These are phyloP conservation scores for Xylariaceae sp. DNA, from an alignment of 2,329 filamentous ascomycete genomes.

Conservation along the genomic window DNA sequence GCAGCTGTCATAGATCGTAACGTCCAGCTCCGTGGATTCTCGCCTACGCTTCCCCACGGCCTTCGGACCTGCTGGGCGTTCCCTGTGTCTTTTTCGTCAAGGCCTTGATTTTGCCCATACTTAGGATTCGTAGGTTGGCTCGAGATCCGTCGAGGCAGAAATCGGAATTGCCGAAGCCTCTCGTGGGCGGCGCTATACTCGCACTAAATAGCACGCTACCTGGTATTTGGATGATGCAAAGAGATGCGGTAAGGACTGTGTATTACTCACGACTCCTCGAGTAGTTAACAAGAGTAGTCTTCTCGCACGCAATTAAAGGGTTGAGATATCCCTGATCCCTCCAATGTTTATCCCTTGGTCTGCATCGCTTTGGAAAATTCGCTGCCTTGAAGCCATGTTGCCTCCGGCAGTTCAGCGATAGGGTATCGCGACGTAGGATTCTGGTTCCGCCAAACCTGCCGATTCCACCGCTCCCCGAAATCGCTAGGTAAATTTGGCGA, in stretches of 20 bases:
- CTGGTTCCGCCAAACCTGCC: not conserved
- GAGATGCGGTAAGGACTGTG: constrained; percentile 26
- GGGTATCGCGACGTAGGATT: constrained; percentile 1
- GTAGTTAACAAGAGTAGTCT: constrained; percentile 16
- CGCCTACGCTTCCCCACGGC: not conserved
- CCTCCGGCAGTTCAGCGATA: constrained; percentile 1
- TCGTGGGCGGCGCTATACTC: not conserved
- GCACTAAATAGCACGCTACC: not conserved
- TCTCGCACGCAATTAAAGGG: constrained; percentile 3
- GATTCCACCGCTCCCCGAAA: not conserved
- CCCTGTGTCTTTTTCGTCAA: not conserved
- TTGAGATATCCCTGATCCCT: constrained; percentile 8
- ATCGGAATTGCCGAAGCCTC: not conserved
- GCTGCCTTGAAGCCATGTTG: not conserved
- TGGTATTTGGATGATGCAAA: constrained; percentile 11
- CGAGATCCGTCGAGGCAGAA: not conserved
- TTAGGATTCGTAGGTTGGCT: not conserved
- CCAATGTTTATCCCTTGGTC: constrained; percentile 7
- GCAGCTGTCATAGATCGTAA: not conserved
- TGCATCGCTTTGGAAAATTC: constrained; percentile 3
- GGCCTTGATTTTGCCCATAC: not conserved
- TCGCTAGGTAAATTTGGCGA: constrained; percentile 4
- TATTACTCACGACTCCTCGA: constrained; percentile 23
- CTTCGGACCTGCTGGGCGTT: not conserved
- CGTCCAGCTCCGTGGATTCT: not conserved